Conservation (phyloP, 352 stramenopile species). For the Globisporangium parvum region DNA sequence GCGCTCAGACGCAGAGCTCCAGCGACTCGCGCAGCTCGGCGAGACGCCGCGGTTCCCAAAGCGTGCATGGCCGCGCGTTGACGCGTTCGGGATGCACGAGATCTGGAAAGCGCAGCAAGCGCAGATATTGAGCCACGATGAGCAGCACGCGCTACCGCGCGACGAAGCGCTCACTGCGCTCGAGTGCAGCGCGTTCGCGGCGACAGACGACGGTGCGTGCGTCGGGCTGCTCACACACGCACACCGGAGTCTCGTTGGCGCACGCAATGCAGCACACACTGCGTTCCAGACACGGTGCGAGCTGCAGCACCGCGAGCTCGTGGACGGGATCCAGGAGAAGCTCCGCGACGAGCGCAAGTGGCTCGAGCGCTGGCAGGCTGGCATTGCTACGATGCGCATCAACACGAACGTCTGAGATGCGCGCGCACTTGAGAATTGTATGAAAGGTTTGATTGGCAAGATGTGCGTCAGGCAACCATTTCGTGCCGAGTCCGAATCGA, state of each 20-base stretch:
- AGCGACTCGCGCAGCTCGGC: constrained; percentile 32
- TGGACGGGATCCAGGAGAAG: constrained; percentile 28
- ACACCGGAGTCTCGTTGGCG: constrained; percentile 44
- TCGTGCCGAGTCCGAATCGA: too few relatives aligned
- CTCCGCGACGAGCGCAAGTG: constrained; percentile 57
- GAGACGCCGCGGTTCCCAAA: constrained; percentile 47
- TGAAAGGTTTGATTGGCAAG: background rate
- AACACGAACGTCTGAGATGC: background rate
- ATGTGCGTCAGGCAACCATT: too few relatives aligned
- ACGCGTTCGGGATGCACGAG: constrained; percentile 29
- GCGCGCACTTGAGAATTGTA: background rate
- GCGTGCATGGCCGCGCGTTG: constrained; percentile 42
- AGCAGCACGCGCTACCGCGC: constrained; percentile 6
- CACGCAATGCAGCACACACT: constrained; percentile 35
- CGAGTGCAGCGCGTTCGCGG: constrained; percentile 9
- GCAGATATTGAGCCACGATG: constrained; percentile 16
- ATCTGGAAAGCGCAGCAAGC: constrained; percentile 20
- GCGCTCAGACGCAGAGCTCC: constrained; percentile 35
- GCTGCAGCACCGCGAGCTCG: constrained; percentile 12
- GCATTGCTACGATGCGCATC: constrained; percentile 26
- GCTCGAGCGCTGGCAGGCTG: constrained; percentile 38
- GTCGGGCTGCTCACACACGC: constrained; percentile 48
- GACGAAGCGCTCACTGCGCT: constrained; percentile 21
- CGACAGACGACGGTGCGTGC: constrained; percentile 27
- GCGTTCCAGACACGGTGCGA: constrained; percentile 27